Conservation (phyloP, 768 basidiomycete species). For the Gloeopeniophorella convolvens region DNA sequence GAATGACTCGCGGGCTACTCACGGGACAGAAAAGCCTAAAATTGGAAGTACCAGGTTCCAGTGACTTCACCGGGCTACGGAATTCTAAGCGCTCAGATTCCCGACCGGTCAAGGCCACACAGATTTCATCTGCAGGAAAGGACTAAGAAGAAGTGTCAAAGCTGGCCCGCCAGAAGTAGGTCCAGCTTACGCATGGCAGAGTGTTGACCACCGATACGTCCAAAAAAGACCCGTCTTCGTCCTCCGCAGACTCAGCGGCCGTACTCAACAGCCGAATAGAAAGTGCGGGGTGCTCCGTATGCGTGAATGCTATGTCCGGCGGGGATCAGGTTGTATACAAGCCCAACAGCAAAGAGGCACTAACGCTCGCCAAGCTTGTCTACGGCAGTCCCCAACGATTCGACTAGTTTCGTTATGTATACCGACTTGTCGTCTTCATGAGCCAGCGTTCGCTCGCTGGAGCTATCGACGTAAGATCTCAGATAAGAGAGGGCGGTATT, state of each 20-base stretch:
- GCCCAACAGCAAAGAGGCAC: background rate
- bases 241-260: constrained; percentile 45
- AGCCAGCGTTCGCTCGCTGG: constrained; percentile 46
- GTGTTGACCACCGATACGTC: constrained; percentile 55
- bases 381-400: constrained; percentile 42
- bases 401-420: constrained; percentile 48
- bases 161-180: background rate
- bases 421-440: constrained; percentile 43
- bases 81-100: constrained; percentile 61
- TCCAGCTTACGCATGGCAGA: constrained; percentile 64
- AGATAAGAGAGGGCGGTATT: constrained; percentile 73
- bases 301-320: constrained; percentile 47
- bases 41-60: constrained; percentile 54
- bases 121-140: constrained; percentile 56
- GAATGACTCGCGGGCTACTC: constrained; percentile 26
- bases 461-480: constrained; percentile 54
- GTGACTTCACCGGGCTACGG: constrained; percentile 31
- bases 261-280: constrained; percentile 40
- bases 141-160: constrained; percentile 1
- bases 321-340: background rate
- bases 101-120: constrained; percentile 52
- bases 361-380: constrained; percentile 50
- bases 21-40: constrained; percentile 69
- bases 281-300: constrained; percentile 65
- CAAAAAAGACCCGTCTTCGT: constrained; percentile 60